phyloP scores from a whole-genome alignment of 23 red algal genomes.

The Pyropia haitanensis region DNA sequence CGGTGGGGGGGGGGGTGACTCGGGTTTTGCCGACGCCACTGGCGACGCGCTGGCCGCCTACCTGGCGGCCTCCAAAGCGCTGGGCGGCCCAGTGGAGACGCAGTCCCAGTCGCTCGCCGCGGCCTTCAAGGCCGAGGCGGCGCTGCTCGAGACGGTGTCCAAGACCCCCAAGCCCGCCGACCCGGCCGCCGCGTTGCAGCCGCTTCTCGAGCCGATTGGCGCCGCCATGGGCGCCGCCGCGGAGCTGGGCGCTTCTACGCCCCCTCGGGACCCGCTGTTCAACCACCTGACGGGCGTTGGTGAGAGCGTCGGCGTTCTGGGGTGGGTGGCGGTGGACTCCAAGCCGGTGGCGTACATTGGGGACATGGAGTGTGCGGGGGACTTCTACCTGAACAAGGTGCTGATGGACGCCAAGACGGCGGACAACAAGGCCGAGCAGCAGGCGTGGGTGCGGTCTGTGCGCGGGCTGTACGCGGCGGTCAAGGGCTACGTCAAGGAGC shows the following conservation, averaged over 20 bases:
- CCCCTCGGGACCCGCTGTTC: slow-evolving; percentile 20
- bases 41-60: slow-evolving; percentile 43
- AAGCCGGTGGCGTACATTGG: slow-evolving; percentile 51
- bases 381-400: slow-evolving; percentile 61
- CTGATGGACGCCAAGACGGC: slow-evolving; percentile 55
- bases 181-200: slow-evolving; percentile 20
- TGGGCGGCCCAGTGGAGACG: slow-evolving; percentile 37
- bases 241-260: slow-evolving; percentile 4
- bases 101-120: slow-evolving; percentile 14
- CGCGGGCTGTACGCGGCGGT: slow-evolving; percentile 34
- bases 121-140: slow-evolving; percentile 34
- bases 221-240: slow-evolving; percentile 37
- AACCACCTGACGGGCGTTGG: slow-evolving; percentile 64
- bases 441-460: slow-evolving; percentile 41
- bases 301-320: slow-evolving; percentile 48
- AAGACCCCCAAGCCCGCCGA: slow-evolving; percentile 51
- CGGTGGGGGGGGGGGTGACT: slow-evolving; percentile 7
- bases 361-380: slow-evolving; percentile 47
- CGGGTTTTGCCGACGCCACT: slow-evolving; percentile 7
- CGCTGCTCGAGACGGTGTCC: slow-evolving; percentile 28
- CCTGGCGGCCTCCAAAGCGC: slow-evolving; percentile 34
- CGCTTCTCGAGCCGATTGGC: slow-evolving; percentile 37
- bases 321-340: slow-evolving; percentile 73
- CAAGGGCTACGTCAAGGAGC: slow-evolving; percentile 66
- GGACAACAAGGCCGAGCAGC: slow-evolving; percentile 32